A percentile compares a stretch with the other conserved stretches of the same genome.
phyloP scores from a whole-genome alignment of 2,329 filamentous ascomycete species.

The Fusarium liriodendri region DNA sequence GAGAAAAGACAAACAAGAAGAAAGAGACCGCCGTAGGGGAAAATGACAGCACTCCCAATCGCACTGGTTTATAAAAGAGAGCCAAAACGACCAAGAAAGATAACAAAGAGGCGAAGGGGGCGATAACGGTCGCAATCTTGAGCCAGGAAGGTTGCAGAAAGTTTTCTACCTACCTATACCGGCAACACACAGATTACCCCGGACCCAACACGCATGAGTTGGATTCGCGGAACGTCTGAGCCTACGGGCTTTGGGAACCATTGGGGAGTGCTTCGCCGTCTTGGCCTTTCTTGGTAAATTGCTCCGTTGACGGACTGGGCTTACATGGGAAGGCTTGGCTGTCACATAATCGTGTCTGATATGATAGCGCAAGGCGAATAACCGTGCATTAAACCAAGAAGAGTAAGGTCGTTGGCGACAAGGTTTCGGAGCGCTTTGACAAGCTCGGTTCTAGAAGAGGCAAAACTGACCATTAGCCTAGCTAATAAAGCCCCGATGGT shows the following conservation, averaged over 20 bases:
- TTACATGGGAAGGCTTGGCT: background rate
- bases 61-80: background rate
- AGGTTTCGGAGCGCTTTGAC: background rate
- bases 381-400: background rate
- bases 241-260: background rate
- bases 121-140: background rate
- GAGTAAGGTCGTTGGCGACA: background rate
- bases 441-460: background rate
- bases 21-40: background rate
- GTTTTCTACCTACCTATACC: background rate
- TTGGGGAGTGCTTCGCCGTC: background rate
- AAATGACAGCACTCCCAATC: background rate
- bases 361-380: background rate
- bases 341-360: background rate
- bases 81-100: background rate
- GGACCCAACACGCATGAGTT: background rate
- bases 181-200: background rate
- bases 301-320: background rate
- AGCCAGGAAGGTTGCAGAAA: background rate
- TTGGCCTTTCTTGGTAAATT: constrained; percentile 2
- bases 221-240: background rate
- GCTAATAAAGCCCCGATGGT: background rate
- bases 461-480: background rate
- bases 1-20: background rate
- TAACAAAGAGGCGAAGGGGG: background rate